Conservation (phyloP, 148 eudicot genomes). For the Camellia japonica region DNA sequence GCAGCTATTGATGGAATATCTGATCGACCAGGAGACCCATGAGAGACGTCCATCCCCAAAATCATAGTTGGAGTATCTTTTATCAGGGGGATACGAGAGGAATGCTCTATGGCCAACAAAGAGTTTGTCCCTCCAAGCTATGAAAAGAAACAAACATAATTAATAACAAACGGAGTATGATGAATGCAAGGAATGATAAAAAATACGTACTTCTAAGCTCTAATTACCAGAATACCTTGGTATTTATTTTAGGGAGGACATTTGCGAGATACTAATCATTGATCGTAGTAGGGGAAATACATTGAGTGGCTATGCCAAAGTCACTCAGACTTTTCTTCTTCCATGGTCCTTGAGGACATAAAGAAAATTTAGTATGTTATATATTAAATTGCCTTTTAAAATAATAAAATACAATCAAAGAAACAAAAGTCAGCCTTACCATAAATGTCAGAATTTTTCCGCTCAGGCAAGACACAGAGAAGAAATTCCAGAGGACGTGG, state of each 20-base stretch:
- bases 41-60: conserved; percentile 95
- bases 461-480: conserved; percentile 82
- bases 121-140: conserved; percentile 96
- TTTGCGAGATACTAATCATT: conserved; percentile 86
- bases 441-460: conserved; percentile 70
- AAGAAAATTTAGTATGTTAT: neutral
- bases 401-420: neutral
- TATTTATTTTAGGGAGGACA: conserved; percentile 83
- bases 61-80: conserved; percentile 89
- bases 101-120: conserved; percentile 69
- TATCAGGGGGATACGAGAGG: conserved; percentile 53
- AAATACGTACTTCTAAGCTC: neutral
- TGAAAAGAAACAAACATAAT: conserved; percentile 6
- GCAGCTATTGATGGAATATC: conserved; percentile 92
- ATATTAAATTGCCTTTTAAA: neutral
- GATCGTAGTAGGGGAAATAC: conserved; percentile 74
- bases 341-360: conserved; percentile 74
- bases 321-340: conserved; percentile 71
- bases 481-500: conserved; percentile 82
- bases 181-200: conserved; percentile 11
- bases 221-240: conserved; percentile 57
- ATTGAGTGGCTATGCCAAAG: conserved; percentile 77
- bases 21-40: conserved; percentile 78
- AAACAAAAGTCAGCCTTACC: conserved; percentile 35
- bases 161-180: neutral